phyloP scores from a whole-genome alignment of 2,329 filamentous ascomycete genomes.

The Arthrobotrys sphaeroides region DNA sequence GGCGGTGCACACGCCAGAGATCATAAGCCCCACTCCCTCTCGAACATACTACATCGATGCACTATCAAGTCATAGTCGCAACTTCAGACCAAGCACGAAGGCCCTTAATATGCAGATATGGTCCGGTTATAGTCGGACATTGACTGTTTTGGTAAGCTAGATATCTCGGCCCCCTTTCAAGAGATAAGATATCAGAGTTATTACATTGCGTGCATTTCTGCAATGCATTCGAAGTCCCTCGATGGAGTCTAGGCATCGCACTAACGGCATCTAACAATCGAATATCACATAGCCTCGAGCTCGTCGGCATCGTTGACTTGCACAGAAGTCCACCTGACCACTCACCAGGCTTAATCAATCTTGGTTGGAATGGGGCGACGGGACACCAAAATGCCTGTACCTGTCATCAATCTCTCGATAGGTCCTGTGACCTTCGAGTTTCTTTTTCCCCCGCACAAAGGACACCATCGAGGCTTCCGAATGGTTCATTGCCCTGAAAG shows the following conservation, averaged over 20 bases:
- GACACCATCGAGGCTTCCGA: not conserved
- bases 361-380: conserved; percentile 29
- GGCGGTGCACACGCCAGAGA: conserved; percentile 10
- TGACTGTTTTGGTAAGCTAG: not conserved
- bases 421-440: conserved; percentile 40
- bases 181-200: not conserved
- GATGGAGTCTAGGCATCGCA: not conserved
- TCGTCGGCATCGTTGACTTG: conserved; percentile 2
- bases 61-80: not conserved
- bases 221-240: not conserved
- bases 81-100: conserved; percentile 10
- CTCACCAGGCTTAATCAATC: conserved; percentile 12
- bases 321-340: conserved; percentile 32
- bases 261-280: not conserved
- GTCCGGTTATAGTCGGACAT: conserved; percentile 21
- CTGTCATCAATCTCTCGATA: conserved; percentile 5
- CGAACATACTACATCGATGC: not conserved
- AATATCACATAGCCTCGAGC: not conserved
- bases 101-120: not conserved
- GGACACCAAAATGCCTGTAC: conserved; percentile 11
- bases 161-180: not conserved
- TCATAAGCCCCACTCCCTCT: not conserved
- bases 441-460: conserved; percentile 25
- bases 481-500: not conserved
- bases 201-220: conserved; percentile 5